A percentile compares a stretch with the other conserved stretches of the same genome.
These are phyloP conservation scores for Trifolium repens DNA, from an alignment of 306 rosid species.

Conservation along the genomic window DNA sequence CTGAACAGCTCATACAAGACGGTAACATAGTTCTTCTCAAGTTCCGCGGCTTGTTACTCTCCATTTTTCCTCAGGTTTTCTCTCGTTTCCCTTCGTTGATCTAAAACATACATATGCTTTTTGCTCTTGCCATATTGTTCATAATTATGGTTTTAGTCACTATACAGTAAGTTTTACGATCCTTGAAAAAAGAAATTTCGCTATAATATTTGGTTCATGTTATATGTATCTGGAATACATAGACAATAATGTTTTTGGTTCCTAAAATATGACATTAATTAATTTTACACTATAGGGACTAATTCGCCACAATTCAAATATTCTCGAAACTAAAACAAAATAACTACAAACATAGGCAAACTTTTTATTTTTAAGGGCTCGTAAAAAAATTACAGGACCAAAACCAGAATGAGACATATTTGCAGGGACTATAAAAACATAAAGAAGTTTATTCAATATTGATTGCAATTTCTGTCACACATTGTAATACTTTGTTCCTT, in stretches of 20 bases:
- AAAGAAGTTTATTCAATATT: conserved; percentile 5
- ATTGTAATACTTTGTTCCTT: conserved; percentile 35
- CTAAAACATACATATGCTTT: not conserved
- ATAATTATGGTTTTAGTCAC: not conserved
- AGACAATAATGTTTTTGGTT: not conserved
- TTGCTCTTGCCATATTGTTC: not conserved
- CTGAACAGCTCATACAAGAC: conserved; percentile 78
- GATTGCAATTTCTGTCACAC: conserved; percentile 3
- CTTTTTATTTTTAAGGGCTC: not conserved
- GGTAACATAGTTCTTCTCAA: conserved; percentile 82
- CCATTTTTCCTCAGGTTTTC: conserved; percentile 87
- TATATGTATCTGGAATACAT: not conserved
- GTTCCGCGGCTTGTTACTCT: conserved; percentile 73
- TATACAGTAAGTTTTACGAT: not conserved
- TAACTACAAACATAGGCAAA: not conserved
- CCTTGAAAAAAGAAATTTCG: not conserved
- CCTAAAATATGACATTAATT: not conserved
- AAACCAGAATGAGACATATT: not conserved
- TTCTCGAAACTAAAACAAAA: not conserved
- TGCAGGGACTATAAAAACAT: not conserved
- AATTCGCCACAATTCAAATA: not conserved
- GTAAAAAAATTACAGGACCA: no score
- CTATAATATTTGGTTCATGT: not conserved
- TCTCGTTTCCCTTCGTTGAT: conserved; percentile 27
- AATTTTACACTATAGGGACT: not conserved